Conservation (phyloP, 1,284 basidiomycete genomes). For the Ganoderma lingzhi region DNA sequence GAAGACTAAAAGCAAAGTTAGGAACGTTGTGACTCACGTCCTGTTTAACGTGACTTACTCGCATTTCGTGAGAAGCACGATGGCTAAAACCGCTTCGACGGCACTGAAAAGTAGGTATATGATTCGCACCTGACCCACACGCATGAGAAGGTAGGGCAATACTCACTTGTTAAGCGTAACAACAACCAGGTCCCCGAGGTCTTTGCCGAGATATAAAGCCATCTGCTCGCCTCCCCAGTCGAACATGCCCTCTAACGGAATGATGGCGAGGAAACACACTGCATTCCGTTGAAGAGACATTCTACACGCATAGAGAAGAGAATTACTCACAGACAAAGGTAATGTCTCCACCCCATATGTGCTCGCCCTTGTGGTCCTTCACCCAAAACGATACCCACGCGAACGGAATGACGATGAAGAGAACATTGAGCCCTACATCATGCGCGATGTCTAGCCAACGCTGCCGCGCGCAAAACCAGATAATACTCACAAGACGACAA, state of each 20-base stretch:
- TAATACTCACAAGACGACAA: conserved; percentile 57
- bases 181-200: conserved; percentile 63
- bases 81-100: conserved; percentile 70
- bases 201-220: conserved; percentile 61
- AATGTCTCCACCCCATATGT: conserved; percentile 35
- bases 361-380: neutral
- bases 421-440: conserved; percentile 16
- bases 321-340: conserved; percentile 49
- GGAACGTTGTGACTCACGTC: neutral
- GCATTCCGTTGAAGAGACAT: neutral
- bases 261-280: conserved; percentile 64
- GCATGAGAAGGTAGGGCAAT: neutral
- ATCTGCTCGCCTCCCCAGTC: conserved; percentile 72
- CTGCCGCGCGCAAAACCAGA: conserved; percentile 33
- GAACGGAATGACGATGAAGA: conserved; percentile 62
- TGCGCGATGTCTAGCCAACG: neutral
- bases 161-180: conserved; percentile 69
- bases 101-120: conserved; percentile 48
- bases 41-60: conserved; percentile 54
- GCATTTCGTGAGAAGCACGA: conserved; percentile 69
- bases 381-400: conserved; percentile 69
- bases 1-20: conserved; percentile 45
- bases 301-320: neutral
- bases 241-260: conserved; percentile 63
- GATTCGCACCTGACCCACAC: conserved; percentile 40